A percentile compares a stretch with the other conserved stretches of the same genome.
Evolutionary conservation across 2,329 filamentous ascomycete species (phyloP).

Genomic region (Lasiodiplodia citricola): DNA sequence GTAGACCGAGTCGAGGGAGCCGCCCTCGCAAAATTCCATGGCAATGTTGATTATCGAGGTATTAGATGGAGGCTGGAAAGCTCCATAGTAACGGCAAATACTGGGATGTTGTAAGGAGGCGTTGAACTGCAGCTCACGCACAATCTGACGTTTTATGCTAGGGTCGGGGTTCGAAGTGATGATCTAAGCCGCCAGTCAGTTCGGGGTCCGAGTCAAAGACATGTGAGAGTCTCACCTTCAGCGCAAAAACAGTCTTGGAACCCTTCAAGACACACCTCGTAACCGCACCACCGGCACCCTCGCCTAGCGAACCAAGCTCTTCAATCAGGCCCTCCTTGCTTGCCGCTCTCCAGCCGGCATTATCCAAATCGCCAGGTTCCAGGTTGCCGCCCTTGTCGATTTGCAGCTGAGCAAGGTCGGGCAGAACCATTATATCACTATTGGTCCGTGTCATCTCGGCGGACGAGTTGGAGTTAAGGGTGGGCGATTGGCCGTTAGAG

Average conservation of each 20-base stretch:
- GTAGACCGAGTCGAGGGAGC: slow-evolving; percentile 95
- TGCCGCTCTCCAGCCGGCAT: slow-evolving; percentile 93
- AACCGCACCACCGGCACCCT: slow-evolving; percentile 94
- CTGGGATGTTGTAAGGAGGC: slow-evolving; percentile 86
- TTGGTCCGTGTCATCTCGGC: slow-evolving; percentile 83
- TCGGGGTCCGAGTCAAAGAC: slow-evolving; percentile 8
- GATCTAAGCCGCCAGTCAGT: slow-evolving; percentile 62
- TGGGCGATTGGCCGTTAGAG: slow-evolving; percentile 15
- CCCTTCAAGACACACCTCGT: slow-evolving; percentile 88
- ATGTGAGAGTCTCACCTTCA: slow-evolving; percentile 71
- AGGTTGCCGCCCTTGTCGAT: slow-evolving; percentile 81
- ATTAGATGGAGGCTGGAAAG: slow-evolving; percentile 87
- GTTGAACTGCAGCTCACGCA: slow-evolving; percentile 96
- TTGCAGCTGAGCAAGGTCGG: slow-evolving; percentile 78
- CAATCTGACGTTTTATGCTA: slow-evolving; percentile 97
- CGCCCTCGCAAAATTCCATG: slow-evolving; percentile 99
- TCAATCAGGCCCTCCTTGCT: slow-evolving; percentile 86
- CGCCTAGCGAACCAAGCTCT: slow-evolving; percentile 87
- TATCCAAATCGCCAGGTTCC: slow-evolving; percentile 93
- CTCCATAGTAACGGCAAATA: slow-evolving; percentile 97
- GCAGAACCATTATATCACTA: slow-evolving; percentile 73
- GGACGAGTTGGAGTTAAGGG: slow-evolving; percentile 78
- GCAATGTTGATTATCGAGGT: slow-evolving; percentile 97
- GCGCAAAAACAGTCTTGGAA: slow-evolving; percentile 91
- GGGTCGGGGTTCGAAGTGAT: slow-evolving; percentile 98